phyloP scores from a whole-genome alignment of 2,329 filamentous ascomycete genomes.

The Diaporthe caulivora region DNA sequence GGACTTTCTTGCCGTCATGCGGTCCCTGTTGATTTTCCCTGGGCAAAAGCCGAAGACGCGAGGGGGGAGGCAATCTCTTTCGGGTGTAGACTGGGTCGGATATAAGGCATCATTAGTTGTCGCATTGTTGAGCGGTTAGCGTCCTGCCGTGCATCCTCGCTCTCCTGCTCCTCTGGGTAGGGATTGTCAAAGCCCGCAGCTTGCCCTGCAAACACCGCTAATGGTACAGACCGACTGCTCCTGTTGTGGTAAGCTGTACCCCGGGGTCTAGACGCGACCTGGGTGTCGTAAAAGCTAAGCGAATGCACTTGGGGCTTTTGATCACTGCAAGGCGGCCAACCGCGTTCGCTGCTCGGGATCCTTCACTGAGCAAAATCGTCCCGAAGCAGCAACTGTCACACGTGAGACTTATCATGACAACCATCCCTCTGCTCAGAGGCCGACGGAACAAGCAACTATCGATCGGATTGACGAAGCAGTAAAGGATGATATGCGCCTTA shows the following conservation, averaged over 20 bases:
- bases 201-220: background rate
- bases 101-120: constrained; percentile 7
- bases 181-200: constrained; percentile 8
- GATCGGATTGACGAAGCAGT: background rate
- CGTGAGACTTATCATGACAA: background rate
- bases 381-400: background rate
- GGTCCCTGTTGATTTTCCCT: background rate
- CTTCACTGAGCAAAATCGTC: too few relatives aligned
- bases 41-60: constrained; percentile 29
- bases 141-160: background rate
- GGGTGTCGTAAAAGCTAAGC: background rate
- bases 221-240: background rate
- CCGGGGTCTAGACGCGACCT: background rate
- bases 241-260: too few relatives aligned
- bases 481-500: background rate
- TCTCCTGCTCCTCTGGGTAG: background rate
- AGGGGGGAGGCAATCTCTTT: background rate
- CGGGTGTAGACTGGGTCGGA: constrained; percentile 18
- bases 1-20: background rate
- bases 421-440: background rate
- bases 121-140: constrained; percentile 1
- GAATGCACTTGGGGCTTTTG: background rate
- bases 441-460: background rate
- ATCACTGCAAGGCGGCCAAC: background rate
- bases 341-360: background rate